Evolutionary conservation across 768 basidiomycete genomes (phyloP).

Genomic region (Dacryopinax primogenitus): DNA sequence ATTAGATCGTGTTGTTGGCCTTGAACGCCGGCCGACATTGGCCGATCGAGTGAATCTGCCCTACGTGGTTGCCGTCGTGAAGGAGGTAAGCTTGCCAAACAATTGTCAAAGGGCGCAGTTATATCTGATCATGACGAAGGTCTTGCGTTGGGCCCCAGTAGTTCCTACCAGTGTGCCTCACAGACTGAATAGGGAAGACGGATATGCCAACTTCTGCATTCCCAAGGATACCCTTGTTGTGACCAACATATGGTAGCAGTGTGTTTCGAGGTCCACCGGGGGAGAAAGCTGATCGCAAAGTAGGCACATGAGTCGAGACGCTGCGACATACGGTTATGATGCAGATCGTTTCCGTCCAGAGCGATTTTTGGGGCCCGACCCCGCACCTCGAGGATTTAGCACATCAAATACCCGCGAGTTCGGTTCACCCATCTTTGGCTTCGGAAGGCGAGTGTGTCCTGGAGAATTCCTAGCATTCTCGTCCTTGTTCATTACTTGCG

Average conservation of each 20-base stretch:
- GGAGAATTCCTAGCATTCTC: background rate
- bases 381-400: background rate
- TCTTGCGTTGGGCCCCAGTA: slow-evolving; percentile 16
- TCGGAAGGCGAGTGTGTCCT: background rate
- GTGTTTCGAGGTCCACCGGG: too few relatives aligned
- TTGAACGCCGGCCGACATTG: background rate
- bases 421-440: background rate
- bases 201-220: slow-evolving; percentile 24
- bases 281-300: too few relatives aligned
- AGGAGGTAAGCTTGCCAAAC: too few relatives aligned
- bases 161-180: slow-evolving; percentile 22
- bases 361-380: background rate
- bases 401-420: background rate
- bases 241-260: slow-evolving; percentile 23
- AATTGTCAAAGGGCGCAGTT: too few relatives aligned
- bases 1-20: background rate
- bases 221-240: slow-evolving; percentile 24
- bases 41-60: slow-evolving; percentile 17
- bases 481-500: background rate
- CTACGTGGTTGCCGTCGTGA: slow-evolving; percentile 15
- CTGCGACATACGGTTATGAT: background rate
- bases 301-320: background rate
- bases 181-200: slow-evolving; percentile 24
- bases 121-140: too few relatives aligned
- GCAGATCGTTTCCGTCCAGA: background rate